These are phyloP conservation scores for Flueggea neowawraea DNA, from an alignment of 441 rosid species.

Conservation along the genomic window DNA sequence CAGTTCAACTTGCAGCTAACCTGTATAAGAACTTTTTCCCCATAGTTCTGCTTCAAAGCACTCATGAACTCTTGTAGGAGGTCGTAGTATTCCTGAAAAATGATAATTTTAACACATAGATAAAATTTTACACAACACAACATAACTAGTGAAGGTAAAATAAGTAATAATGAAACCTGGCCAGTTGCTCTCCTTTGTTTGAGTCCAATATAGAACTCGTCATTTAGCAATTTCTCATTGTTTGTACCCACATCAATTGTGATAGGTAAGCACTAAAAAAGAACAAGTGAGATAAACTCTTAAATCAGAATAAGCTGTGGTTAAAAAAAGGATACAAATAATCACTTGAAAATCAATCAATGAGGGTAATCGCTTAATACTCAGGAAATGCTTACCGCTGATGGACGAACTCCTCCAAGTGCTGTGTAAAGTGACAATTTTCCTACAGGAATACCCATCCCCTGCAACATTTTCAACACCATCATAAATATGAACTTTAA, in stretches of 20 bases:
- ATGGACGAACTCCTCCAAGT: constrained; percentile 87
- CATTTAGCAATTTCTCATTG: constrained; percentile 69
- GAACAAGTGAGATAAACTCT: too few species aligned
- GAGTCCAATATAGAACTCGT: constrained; percentile 88
- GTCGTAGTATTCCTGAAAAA: constrained; percentile 65
- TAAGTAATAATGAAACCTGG: constrained; percentile 34
- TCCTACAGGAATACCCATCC: constrained; percentile 99
- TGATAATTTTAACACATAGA: too few species aligned
- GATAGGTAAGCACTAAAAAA: constrained; percentile 74
- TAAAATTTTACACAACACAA: too few species aligned
- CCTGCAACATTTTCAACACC: constrained; percentile 35
- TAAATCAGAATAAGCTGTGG: too few species aligned
- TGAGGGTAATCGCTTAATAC: too few species aligned
- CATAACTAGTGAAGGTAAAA: too few species aligned
- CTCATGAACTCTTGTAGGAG: constrained; percentile 79
- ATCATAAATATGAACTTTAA: too few species aligned
- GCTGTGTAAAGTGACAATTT: constrained; percentile 93
- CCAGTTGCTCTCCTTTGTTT: constrained; percentile 78
- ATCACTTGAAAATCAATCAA: too few species aligned
- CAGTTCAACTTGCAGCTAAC: constrained; percentile 22
- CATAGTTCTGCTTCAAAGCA: constrained; percentile 84
- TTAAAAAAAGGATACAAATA: too few species aligned
- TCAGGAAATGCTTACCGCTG: constrained; percentile 50
- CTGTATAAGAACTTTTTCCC: constrained; percentile 84
- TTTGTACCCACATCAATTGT: constrained; percentile 96